Evolutionary conservation across 306 rosid genomes (phyloP).

Genomic region (Urtica urens): DNA sequence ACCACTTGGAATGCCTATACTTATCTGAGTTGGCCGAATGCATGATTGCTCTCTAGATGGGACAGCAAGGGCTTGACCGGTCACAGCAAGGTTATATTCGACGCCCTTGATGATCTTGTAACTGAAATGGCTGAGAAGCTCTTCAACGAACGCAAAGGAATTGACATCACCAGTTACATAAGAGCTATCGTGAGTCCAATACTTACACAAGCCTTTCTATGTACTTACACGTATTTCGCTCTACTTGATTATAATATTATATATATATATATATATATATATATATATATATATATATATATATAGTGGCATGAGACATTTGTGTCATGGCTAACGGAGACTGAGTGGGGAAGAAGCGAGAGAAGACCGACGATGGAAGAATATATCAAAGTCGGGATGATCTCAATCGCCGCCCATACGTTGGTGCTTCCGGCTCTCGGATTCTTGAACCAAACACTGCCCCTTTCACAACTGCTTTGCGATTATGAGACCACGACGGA

Average conservation of each 20-base stretch:
- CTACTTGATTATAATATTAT: too few relatives aligned
- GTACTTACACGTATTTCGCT: too few relatives aligned
- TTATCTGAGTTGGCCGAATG: too few relatives aligned
- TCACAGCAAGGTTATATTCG: slow-evolving; percentile 1
- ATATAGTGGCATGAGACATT: slow-evolving; percentile 31
- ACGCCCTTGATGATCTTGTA: slow-evolving; percentile 15
- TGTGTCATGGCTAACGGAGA: slow-evolving; percentile 32
- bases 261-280: too few relatives aligned
- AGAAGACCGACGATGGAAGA: slow-evolving; percentile 25
- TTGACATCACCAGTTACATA: slow-evolving; percentile 7
- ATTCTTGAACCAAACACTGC: slow-evolving; percentile 23
- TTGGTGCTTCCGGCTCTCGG: slow-evolving; percentile 23
- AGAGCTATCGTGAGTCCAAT: slow-evolving; percentile 8
- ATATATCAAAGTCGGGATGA: slow-evolving; percentile 25
- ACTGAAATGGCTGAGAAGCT: slow-evolving; percentile 7
- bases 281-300: too few relatives aligned
- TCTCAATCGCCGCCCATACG: slow-evolving; percentile 25
- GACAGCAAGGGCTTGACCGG: slow-evolving; percentile 7
- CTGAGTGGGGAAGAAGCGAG: slow-evolving; percentile 30
- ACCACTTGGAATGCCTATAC: too few relatives aligned
- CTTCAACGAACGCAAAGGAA: not conserved
- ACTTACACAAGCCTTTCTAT: too few relatives aligned
- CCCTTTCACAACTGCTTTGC: slow-evolving; percentile 16
- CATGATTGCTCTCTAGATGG: slow-evolving; percentile 14
- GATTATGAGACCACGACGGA: slow-evolving; percentile 17